Evolutionary conservation across 148 eudicot species (phyloP).

Genomic region (Rhododendron griersonianum): DNA sequence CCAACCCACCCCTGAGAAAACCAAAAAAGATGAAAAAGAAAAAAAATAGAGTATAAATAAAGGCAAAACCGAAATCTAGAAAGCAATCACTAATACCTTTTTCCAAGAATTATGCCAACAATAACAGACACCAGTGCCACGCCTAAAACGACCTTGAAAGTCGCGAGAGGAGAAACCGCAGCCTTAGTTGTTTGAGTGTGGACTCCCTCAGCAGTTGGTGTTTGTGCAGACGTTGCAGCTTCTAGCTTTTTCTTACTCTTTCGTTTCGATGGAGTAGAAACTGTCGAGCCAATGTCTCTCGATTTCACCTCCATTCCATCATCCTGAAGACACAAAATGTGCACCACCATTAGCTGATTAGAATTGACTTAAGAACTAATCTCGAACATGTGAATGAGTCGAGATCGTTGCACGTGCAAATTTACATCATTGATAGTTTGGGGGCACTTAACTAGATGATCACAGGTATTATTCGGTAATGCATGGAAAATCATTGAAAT

Average conservation of each 20-base stretch:
- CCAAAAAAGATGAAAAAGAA: background rate
- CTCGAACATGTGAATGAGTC: background rate
- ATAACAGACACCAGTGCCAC: slow-evolving; percentile 79
- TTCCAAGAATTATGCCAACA: slow-evolving; percentile 80
- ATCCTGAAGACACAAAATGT: slow-evolving; percentile 27
- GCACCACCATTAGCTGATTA: background rate
- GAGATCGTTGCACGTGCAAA: background rate
- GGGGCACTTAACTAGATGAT: background rate
- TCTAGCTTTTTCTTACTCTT: slow-evolving; percentile 71
- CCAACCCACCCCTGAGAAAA: background rate
- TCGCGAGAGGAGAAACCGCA: slow-evolving; percentile 40
- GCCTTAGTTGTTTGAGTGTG: slow-evolving; percentile 35
- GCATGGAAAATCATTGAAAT: background rate
- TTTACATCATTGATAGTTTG: background rate
- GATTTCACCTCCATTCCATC: slow-evolving; percentile 48
- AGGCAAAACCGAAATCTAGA: slow-evolving; percentile 8
- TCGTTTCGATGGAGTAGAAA: slow-evolving; percentile 55
- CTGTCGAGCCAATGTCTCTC: slow-evolving; percentile 48
- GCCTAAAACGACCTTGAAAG: slow-evolving; percentile 60
- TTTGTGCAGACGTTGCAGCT: slow-evolving; percentile 33
- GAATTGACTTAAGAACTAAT: background rate
- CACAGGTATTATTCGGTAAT: background rate
- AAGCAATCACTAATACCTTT: slow-evolving; percentile 48
- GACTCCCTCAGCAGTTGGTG: slow-evolving; percentile 28
- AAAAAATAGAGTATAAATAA: background rate